Evolutionary conservation across 805 yeast species (phyloP).

Genomic region (Ogataea zsoltii): DNA sequence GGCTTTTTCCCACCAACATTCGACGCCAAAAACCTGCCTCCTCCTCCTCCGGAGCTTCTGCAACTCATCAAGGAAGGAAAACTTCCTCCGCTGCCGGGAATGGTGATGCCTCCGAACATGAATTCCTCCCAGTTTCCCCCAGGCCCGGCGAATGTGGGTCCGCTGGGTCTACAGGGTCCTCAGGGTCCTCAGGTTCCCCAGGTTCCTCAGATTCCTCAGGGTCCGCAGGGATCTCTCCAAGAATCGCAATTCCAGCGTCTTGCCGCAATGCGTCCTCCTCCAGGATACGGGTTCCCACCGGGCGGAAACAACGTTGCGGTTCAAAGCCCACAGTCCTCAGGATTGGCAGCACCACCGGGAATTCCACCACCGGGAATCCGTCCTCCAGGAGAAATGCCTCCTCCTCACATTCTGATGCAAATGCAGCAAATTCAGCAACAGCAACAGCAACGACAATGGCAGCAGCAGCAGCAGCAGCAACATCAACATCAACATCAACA

Average conservation of each 20-base stretch:
- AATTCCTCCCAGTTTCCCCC: conserved; percentile 1
- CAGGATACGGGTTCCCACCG: conserved; percentile 6
- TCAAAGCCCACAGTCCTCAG: background rate
- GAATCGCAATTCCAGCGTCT: background rate
- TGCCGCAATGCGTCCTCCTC: conserved; percentile 8
- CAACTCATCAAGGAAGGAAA: conserved; percentile 30
- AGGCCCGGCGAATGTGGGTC: conserved; percentile 6
- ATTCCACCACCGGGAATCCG: background rate
- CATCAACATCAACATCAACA: conserved; percentile 4
- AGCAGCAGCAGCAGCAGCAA: conserved; percentile 4
- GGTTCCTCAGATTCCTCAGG: background rate
- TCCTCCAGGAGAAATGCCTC: conserved; percentile 16
- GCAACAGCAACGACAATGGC: conserved; percentile 10
- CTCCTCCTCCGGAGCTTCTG: conserved; percentile 32
- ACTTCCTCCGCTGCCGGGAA: conserved; percentile 31
- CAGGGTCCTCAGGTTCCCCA: too few species aligned
- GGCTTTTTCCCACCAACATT: conserved; percentile 8
- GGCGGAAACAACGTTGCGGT: too few species aligned
- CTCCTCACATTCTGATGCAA: conserved; percentile 16
- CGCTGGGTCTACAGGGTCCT: background rate
- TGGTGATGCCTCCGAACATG: conserved; percentile 13
- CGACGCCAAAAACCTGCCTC: conserved; percentile 20
- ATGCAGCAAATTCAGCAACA: background rate
- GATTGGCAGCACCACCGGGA: conserved; percentile 5
- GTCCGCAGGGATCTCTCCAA: background rate